Base-by-base conservation (phyloP, 306 rosid species). In the Pyrus bretschneideri region DNA sequence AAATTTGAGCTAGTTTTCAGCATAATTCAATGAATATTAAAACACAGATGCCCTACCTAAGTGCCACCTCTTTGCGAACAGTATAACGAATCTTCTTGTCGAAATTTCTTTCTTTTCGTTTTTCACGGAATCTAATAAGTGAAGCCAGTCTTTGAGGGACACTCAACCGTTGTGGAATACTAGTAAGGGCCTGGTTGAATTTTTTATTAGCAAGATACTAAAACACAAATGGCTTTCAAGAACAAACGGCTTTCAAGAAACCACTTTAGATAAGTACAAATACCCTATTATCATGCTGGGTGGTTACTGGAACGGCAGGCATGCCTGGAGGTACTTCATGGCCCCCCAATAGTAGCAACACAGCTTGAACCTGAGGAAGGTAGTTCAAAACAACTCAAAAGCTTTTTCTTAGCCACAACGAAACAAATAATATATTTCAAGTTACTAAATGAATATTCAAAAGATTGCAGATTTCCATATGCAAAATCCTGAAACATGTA, bases 31-130 rank as follows among this genome's bases (percentile, higher is more conserved):
- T 29, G 44, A 9, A n/a, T 22, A 10, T 38, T 42, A 80, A 55
- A 78, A 49, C 68, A 55, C 45, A 85, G 74, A 79, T 23, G 80
- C 31, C 73, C 65, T 89, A 87, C 96, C 96, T 89, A 60, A 88
- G 86, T 38, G 96, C 93, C 45, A 89, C 96, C 85, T 89, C 93
- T 80, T 91, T 89, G 58, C 92, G 93, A 81, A 91, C 96, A 61
- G 92, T 87, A 64, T 91, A 91, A 44, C 96, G 91, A 22, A 89
- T 89, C 85, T 91, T 91, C 86, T 91, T 89, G 81, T 91, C 96
- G 86, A 89, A 91, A 80, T 88, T 87, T 42, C 91, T 75, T 76
- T 91, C 96, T 70, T 91, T 91, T 72, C 96, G 77, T 85, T 91
- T 91, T 78, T 91, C 96, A 31, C 93, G 96, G 81, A 91, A 91